Conservation (phyloP, 192 early-diverging fungal genomes). For the Backusella tarrabulga region DNA sequence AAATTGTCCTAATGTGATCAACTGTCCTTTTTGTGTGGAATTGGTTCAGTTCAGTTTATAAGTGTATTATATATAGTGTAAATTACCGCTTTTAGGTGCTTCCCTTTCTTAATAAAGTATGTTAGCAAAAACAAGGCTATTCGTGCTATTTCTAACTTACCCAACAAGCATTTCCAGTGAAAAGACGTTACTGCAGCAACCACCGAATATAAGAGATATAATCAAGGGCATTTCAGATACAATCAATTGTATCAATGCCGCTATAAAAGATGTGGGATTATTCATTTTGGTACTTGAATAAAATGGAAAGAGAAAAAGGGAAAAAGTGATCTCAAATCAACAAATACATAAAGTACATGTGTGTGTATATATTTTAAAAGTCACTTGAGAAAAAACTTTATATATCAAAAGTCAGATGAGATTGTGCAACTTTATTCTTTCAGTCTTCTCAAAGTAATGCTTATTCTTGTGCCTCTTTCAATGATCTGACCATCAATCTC, state of each 20-base stretch:
- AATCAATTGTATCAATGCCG: constrained; percentile 17
- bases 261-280: constrained; percentile 3
- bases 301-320: neutral
- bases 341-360: neutral
- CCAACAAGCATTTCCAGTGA: constrained; percentile 78
- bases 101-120: constrained; percentile 34
- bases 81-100: constrained; percentile 56
- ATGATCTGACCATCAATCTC: constrained; percentile 26
- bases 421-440: neutral
- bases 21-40: constrained; percentile 45
- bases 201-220: constrained; percentile 76
- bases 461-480: constrained; percentile 42
- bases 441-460: constrained; percentile 44
- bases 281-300: neutral
- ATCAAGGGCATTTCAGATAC: constrained; percentile 57
- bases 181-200: constrained; percentile 89
- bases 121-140: neutral
- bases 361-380: neutral
- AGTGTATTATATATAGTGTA: neutral
- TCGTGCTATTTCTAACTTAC: constrained; percentile 32
- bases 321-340: neutral
- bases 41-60: no score
- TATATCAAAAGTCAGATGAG: neutral
- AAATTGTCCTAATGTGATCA: constrained; percentile 86
- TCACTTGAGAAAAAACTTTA: neutral